Evolutionary conservation across 306 rosid species (phyloP).

Genomic region (Citrullus colocynthis): DNA sequence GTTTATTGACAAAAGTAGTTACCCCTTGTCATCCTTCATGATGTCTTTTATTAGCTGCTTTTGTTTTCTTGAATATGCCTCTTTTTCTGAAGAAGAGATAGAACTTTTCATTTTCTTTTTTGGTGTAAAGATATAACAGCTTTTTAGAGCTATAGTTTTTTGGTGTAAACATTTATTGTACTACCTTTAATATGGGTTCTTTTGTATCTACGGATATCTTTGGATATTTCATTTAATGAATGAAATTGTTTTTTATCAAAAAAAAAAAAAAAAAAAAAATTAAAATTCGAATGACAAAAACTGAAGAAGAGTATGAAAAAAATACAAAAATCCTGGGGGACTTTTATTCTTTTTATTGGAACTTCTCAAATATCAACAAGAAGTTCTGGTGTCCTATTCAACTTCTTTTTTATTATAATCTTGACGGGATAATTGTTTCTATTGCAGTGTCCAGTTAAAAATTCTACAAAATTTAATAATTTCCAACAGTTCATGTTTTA

Average conservation of each 20-base stretch:
- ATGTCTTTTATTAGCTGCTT: not conserved
- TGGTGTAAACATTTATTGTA: too few species aligned
- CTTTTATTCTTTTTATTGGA: not conserved
- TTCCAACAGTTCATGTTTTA: not conserved
- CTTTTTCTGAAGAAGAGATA: not conserved
- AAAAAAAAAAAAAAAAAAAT: too few species aligned
- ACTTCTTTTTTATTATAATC: not conserved
- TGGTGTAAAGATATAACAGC: too few species aligned
- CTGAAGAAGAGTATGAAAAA: too few species aligned
- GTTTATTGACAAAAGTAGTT: slow-evolving; percentile 14
- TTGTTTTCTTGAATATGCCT: not conserved
- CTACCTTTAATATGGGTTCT: too few species aligned
- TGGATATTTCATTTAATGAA: too few species aligned
- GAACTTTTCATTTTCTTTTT: too few species aligned
- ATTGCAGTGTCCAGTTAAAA: not conserved
- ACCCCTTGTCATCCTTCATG: not conserved
- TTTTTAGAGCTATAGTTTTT: too few species aligned
- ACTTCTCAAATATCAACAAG: not conserved
- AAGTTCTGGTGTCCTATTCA: not conserved
- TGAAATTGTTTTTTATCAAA: too few species aligned
- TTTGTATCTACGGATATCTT: too few species aligned
- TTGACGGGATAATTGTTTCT: not conserved
- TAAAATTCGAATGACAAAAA: too few species aligned
- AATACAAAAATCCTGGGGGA: too few species aligned
- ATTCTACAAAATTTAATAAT: not conserved